Base-by-base conservation (phyloP, 805 yeast species). In the Yamadazyma philogaea region DNA sequence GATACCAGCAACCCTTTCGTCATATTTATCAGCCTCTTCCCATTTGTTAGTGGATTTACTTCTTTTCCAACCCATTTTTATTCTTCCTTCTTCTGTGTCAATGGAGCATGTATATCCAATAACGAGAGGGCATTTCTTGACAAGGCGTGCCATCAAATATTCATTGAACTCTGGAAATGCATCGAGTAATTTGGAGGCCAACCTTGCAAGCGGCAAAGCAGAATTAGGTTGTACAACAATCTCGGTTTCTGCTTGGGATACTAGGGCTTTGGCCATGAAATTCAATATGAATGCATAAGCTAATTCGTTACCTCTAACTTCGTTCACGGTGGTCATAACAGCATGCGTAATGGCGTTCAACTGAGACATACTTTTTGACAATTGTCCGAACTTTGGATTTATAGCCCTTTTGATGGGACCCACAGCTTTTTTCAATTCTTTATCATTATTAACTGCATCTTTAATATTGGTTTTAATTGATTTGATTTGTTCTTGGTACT, bases 171-270 rank as follows among this genome's bases (percentile, higher is more conserved):
- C 80, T 1, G 76, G 74, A 36, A 67, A 69, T 19, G 58, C 32
- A 6, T 73, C 56, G 52, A 88, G 56, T 31, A 89, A 56, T 24
- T 71, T 68, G 14, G 77, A 55, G 0, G 91, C 68, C 26, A 91
- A 62, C 52, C 74, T 75, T 0, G 87, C 96, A 34, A 93, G 65
- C 0, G 99, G 95, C 7, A 85, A 55, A 0, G 96, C 86, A 3
- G 89, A 79, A 33, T 78, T 76, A 1, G 95, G 82, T 44, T 82
- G 78, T 0, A 86, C 95, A 12, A 84, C 74, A 7, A 88, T 90
- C 61, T 93, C 99, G 1, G 95, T 79, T 61, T 90, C 98, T 1
- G 97, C 91, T 64, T 93, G 99, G 20, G 84, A 79, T 1, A 93
- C 87, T 1, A 90, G 66, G 3, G 91, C 85, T 57, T 93, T 93